These are phyloP conservation scores for Colletotrichum euphorbiae DNA, from an alignment of 2,329 filamentous ascomycete genomes.

Conservation along the genomic window DNA sequence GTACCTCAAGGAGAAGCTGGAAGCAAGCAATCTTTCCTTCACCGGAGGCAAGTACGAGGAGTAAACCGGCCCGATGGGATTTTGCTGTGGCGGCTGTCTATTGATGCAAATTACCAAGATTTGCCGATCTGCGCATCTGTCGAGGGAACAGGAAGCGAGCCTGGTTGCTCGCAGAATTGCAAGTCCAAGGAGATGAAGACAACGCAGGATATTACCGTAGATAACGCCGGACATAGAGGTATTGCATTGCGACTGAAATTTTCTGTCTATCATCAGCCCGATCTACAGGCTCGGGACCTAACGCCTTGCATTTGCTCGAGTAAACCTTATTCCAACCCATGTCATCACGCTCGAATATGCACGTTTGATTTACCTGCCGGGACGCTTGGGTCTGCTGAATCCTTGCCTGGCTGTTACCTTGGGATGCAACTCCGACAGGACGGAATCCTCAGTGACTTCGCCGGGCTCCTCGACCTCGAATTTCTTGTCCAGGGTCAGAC, in stretches of 20 bases:
- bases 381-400: slow-evolving; percentile 84
- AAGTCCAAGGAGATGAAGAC: background rate
- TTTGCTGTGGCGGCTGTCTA: background rate
- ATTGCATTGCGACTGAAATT: slow-evolving; percentile 20
- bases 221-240: slow-evolving; percentile 20
- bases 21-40: slow-evolving; percentile 71
- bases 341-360: background rate
- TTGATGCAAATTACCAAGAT: slow-evolving; percentile 21
- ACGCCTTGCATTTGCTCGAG: background rate
- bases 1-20: slow-evolving; percentile 78
- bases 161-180: background rate
- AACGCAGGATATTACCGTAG: slow-evolving; percentile 13
- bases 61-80: slow-evolving; percentile 48
- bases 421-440: slow-evolving; percentile 76
- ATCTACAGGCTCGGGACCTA: slow-evolving; percentile 23
- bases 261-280: slow-evolving; percentile 29
- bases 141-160: background rate
- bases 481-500: slow-evolving; percentile 75
- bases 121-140: background rate
- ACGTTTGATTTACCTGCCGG: slow-evolving; percentile 65
- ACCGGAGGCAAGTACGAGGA: slow-evolving; percentile 76
- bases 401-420: slow-evolving; percentile 73
- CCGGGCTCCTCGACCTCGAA: slow-evolving; percentile 75
- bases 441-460: slow-evolving; percentile 75
- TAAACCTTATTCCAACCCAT: background rate